Conservation (phyloP, 306 rosid species). For the Comarum palustre region DNA sequence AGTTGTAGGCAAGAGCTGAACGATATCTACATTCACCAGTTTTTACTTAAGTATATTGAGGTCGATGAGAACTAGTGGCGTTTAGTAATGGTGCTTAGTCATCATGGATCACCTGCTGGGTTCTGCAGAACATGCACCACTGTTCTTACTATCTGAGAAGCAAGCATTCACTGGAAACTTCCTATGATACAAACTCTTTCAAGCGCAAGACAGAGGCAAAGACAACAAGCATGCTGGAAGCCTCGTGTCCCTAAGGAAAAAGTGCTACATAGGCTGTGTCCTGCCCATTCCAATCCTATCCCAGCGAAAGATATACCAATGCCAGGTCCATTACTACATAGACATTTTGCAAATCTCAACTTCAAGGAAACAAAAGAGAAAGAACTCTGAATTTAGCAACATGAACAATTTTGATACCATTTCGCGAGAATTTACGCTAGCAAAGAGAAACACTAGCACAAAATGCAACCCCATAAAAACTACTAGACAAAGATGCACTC, state of each 20-base stretch:
- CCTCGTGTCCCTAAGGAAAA: too few relatives aligned
- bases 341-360: too few relatives aligned
- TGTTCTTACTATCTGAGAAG: background rate
- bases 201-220: background rate
- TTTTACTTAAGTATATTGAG: background rate
- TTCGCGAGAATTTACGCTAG: background rate
- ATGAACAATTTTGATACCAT: background rate
- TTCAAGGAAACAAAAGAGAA: background rate
- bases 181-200: background rate
- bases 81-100: too few relatives aligned
- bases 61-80: background rate
- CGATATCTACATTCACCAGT: background rate
- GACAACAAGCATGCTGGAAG: background rate
- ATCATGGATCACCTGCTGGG: too few relatives aligned
- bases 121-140: background rate
- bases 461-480: background rate
- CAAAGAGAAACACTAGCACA: background rate
- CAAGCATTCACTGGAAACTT: background rate
- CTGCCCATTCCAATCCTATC: too few relatives aligned
- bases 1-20: background rate
- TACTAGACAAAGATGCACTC: conserved; percentile 90
- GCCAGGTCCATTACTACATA: too few relatives aligned
- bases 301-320: too few relatives aligned
- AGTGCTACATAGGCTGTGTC: too few relatives aligned
- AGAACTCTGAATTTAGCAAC: background rate